Base-by-base conservation (phyloP, 1,284 basidiomycete species). In the Volvariella surrecta region DNA sequence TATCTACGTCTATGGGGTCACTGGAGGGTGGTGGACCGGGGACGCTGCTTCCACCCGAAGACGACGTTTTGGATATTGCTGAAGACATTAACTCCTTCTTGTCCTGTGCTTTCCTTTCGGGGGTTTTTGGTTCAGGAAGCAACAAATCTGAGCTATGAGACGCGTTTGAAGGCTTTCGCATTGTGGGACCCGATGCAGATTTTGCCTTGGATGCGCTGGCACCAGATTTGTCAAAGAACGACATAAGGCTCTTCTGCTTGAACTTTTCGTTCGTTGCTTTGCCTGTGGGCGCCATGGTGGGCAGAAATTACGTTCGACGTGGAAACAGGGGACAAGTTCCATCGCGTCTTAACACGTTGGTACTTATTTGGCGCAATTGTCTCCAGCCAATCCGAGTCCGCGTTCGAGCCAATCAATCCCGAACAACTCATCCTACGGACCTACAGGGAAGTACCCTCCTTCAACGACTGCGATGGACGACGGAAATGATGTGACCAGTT, bases 241-340 rank as follows among this genome's bases (percentile, higher is more conserved):
- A 74, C 60, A 79, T 79, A 4, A 87, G 67, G 52, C 79, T 85
- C 55, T 85, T 87, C 58, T 87, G 83, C 52, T 82, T 87, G 60
- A 76, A 60, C 30, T 67, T 63, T 18, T 75, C 74, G 32, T 58
- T 58, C 0, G 50, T 50, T 48, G 66, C 69, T 32, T 53, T 44
- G 43, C 63, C 62, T 21, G 64, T 62, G 8, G 34, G 18, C 2
- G 63, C 39, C 57, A 70, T 66, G 20, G 32, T 53, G 37, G 42
- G 24, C 24, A 28, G 24, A 2, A 20, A 28, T 20, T 46, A 40
- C 35, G 21, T 37, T 35, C 11, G 38, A 20, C 30, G 17, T 30
- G 40, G 22, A 2, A 21, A 19, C 40, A 11, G 37, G n/a, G 28
- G 22, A 28, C 44, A 37, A 3, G 35, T 19, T 28, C 40, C 22